Percentiles rank a stretch among this genome's conserved stretches.
These are phyloP conservation scores for Aspergillus sp. DNA, from an alignment of 2,329 filamentous ascomycete genomes.

Conservation along the genomic window DNA sequence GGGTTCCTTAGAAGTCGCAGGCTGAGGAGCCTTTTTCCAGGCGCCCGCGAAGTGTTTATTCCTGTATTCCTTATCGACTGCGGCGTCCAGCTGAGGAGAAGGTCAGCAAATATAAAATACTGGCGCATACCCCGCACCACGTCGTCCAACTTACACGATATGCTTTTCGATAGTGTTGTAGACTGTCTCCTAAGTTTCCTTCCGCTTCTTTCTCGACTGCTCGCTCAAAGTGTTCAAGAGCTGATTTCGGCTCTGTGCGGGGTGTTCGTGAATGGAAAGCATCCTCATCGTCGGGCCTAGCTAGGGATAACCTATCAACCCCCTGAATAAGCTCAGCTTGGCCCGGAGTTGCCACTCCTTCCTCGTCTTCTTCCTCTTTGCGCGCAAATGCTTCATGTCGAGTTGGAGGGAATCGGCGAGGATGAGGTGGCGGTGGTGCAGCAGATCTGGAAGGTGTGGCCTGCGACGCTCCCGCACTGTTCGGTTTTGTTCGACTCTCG, in stretches of 20 bases:
- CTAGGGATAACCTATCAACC: constrained; percentile 41
- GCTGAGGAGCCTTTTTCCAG: constrained; percentile 51
- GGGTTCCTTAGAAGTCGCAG: constrained; percentile 55
- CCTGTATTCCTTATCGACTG: constrained; percentile 84
- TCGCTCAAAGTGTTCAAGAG: constrained; percentile 89
- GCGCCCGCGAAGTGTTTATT: constrained; percentile 85
- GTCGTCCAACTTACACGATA: constrained; percentile 68
- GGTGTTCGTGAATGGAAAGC: constrained; percentile 37
- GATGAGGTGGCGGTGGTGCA: constrained; percentile 21
- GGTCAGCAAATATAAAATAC: constrained; percentile 23
- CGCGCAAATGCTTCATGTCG: constrained; percentile 44
- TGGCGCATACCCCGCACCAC: background rate
- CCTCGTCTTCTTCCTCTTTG: constrained; percentile 41
- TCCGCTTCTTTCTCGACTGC: constrained; percentile 86
- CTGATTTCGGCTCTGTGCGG: constrained; percentile 66
- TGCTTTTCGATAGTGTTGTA: constrained; percentile 85
- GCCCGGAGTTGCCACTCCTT: constrained; percentile 26
- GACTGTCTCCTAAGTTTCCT: constrained; percentile 85
- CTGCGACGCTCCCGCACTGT: constrained; percentile 20
- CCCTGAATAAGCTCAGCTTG: constrained; percentile 41
- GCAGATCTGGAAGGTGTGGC: constrained; percentile 22
- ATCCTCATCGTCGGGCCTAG: constrained; percentile 41
- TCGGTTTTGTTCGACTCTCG: constrained; percentile 49
- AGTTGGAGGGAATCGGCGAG: constrained; percentile 42
- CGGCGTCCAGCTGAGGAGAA: constrained; percentile 70